Evolutionary conservation across 495 filamentous ascomycete species (phyloP).

Genomic region (Aspergillus hancockii): DNA sequence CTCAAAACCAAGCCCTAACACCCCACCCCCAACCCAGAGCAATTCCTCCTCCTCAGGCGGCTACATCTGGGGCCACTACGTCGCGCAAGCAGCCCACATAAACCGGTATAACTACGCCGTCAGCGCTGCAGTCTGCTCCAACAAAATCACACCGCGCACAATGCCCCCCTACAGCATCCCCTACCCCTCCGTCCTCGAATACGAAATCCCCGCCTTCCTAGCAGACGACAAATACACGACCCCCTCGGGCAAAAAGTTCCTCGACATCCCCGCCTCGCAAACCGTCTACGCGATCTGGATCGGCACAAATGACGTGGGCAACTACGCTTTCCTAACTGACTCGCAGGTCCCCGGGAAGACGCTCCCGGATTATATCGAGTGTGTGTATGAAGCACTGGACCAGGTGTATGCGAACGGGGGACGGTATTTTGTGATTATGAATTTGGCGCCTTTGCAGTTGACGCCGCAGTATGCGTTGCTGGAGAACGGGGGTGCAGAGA

Average conservation of each 20-base stretch:
- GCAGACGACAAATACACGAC: conserved; percentile 53
- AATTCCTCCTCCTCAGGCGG: conserved; percentile 61
- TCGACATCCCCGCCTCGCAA: conserved; percentile 50
- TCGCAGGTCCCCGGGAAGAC: conserved; percentile 57
- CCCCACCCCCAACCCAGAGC: conserved; percentile 18
- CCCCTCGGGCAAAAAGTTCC: conserved; percentile 47
- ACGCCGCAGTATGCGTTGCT: conserved; percentile 59
- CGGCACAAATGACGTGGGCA: conserved; percentile 75
- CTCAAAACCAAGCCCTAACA: neutral
- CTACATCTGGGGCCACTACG: conserved; percentile 67
- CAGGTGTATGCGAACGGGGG: conserved; percentile 63
- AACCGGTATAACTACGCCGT: conserved; percentile 76
- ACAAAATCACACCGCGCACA: conserved; percentile 57
- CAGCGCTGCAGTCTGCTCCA: conserved; percentile 67
- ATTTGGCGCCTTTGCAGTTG: conserved; percentile 62
- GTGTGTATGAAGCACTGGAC: conserved; percentile 61
- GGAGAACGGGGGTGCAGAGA: conserved; percentile 48
- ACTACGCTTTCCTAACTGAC: conserved; percentile 61
- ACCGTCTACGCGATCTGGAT: conserved; percentile 77
- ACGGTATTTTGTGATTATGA: conserved; percentile 69
- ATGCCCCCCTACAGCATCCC: conserved; percentile 46
- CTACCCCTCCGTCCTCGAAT: conserved; percentile 64
- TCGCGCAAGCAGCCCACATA: conserved; percentile 52
- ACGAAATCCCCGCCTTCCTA: conserved; percentile 69
- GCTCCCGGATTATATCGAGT: conserved; percentile 62